Evolutionary conservation across 2,329 filamentous ascomycete genomes (phyloP).

Genomic region (Cercospora beticola): DNA sequence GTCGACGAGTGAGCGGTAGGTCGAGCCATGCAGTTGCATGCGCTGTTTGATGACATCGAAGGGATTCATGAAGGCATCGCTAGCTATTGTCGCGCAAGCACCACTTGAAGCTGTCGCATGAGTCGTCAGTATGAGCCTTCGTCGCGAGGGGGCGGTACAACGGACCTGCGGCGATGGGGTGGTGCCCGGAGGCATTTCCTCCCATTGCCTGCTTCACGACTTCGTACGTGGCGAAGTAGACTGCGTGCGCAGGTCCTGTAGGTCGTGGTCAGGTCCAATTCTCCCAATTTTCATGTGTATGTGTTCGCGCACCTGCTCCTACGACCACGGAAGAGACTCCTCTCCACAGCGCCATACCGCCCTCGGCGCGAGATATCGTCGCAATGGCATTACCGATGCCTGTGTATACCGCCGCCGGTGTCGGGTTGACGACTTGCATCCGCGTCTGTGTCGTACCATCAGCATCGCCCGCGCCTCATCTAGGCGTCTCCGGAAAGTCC

Average conservation of each 20-base stretch:
- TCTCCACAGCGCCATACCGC: slow-evolving; percentile 88
- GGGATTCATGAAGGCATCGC: slow-evolving; percentile 98
- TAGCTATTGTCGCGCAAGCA: slow-evolving; percentile 92
- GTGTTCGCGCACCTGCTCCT: slow-evolving; percentile 68
- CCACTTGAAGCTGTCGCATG: slow-evolving; percentile 73
- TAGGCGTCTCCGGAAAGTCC: slow-evolving; percentile 2
- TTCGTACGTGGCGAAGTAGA: slow-evolving; percentile 98
- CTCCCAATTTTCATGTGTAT: not conserved
- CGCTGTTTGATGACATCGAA: slow-evolving; percentile 99
- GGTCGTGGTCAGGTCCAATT: slow-evolving; percentile 29
- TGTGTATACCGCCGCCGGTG: slow-evolving; percentile 75
- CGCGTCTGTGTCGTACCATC: slow-evolving; percentile 65
- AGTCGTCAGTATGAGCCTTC: slow-evolving; percentile 11
- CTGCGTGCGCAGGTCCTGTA: slow-evolving; percentile 88
- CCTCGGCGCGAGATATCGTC: slow-evolving; percentile 87
- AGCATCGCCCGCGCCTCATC: slow-evolving; percentile 3
- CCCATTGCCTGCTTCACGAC: slow-evolving; percentile 94
- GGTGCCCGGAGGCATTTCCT: slow-evolving; percentile 85
- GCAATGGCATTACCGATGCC: slow-evolving; percentile 90
- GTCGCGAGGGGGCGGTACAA: not conserved
- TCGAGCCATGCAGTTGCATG: slow-evolving; percentile 97
- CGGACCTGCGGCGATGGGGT: slow-evolving; percentile 87
- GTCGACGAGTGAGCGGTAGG: slow-evolving; percentile 80
- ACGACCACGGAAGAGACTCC: slow-evolving; percentile 95
- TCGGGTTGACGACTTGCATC: slow-evolving; percentile 93